phyloP scores from a whole-genome alignment of 345 rosid species.

The Citrus unshiu region DNA sequence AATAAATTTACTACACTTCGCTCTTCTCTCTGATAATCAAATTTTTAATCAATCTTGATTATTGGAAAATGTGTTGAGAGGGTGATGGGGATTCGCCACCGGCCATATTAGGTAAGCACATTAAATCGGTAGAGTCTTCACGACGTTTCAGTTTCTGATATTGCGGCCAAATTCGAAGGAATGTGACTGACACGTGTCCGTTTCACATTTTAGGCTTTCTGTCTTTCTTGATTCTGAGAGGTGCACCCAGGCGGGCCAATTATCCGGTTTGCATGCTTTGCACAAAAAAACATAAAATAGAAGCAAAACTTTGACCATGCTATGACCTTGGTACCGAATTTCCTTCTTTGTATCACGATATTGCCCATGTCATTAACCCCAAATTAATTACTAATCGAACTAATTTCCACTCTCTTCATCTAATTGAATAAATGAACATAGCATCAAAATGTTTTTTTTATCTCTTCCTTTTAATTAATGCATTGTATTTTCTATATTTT shows the following conservation, averaged over 20 bases:
- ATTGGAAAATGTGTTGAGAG: conserved; percentile 17
- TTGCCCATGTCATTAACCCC: not conserved
- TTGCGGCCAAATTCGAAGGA: conserved; percentile 59
- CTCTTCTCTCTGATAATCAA: not conserved
- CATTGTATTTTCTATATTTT: not conserved
- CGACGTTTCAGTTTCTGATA: conserved; percentile 55
- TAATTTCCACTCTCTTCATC: no score
- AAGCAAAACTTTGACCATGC: conserved; percentile 48
- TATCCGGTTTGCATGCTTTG: conserved; percentile 59
- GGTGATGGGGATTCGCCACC: conserved; percentile 28
- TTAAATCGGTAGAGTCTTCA: conserved; percentile 13
- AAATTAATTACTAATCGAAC: not conserved
- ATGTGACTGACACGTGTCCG: conserved; percentile 56
- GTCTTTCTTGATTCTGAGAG: not conserved
- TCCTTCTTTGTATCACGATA: not conserved
- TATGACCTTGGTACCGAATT: conserved; percentile 18
- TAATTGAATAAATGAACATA: not conserved
- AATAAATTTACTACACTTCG: not conserved
- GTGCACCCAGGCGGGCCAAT: conserved; percentile 28
- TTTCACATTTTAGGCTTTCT: not conserved
- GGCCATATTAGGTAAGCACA: conserved; percentile 25
- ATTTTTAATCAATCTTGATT: not conserved
- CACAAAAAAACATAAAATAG: conserved; percentile 32
- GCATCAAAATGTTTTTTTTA: not conserved
- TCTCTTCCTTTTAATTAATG: no score